These are phyloP conservation scores for Fagopyrum homotropicum DNA, from an alignment of 148 eudicot genomes.

Conservation along the genomic window DNA sequence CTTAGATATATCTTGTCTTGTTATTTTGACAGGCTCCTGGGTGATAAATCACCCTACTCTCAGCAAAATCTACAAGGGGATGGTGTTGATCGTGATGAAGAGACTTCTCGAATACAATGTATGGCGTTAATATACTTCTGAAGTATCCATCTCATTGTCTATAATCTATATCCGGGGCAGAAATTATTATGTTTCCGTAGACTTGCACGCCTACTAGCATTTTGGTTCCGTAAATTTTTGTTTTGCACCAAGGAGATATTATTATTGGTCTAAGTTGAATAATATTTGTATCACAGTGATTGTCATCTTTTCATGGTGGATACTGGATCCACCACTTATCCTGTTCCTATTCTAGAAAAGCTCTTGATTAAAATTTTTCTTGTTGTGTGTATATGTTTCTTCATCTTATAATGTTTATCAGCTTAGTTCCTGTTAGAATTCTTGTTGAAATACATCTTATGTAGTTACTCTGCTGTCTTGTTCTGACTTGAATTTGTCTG, in stretches of 20 bases:
- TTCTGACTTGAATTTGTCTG: not conserved
- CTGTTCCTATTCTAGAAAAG: not conserved
- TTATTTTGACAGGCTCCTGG: constrained; percentile 47
- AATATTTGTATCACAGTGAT: not conserved
- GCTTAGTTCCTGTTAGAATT: not conserved
- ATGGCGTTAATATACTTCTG: constrained; percentile 8
- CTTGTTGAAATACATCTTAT: not conserved
- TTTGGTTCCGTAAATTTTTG: not conserved
- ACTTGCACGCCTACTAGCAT: not conserved
- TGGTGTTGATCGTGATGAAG: constrained; percentile 90
- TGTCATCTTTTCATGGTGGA: not conserved
- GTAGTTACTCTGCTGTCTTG: not conserved
- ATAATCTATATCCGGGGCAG: not conserved
- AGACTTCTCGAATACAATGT: constrained; percentile 94
- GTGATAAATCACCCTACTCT: constrained; percentile 89
- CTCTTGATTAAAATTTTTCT: not conserved
- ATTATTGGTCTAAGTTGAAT: not conserved
- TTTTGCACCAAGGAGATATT: not conserved
- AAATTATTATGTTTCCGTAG: not conserved
- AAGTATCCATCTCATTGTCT: not conserved
- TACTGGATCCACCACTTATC: not conserved
- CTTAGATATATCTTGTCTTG: not conserved
- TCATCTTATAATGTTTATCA: not conserved
- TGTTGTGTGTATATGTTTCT: too few species aligned
- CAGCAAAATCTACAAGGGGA: constrained; percentile 86